phyloP scores from a whole-genome alignment of 305 asterid genomes.

The Fraxinus latifolia region DNA sequence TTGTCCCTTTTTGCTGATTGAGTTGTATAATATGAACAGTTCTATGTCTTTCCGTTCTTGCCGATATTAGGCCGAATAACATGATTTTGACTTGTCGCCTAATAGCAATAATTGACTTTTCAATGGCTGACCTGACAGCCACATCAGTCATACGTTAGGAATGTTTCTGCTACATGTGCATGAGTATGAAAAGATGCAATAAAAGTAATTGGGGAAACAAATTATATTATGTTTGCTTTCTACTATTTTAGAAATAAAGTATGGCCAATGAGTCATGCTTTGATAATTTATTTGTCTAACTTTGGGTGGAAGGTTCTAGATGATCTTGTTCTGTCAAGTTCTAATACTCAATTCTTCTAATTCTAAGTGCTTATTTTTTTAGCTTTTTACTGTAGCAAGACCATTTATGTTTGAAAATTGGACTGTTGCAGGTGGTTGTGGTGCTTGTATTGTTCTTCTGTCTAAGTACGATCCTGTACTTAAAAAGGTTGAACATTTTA shows the following conservation, averaged over 20 bases:
- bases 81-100: not conserved
- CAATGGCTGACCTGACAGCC: not conserved
- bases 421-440: conserved; percentile 67
- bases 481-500: conserved; percentile 42
- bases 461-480: conserved; percentile 52
- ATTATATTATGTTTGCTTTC: not conserved
- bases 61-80: not conserved
- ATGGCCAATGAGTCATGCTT: not conserved
- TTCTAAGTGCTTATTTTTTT: not conserved
- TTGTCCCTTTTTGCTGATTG: not conserved
- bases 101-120: not conserved
- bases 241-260: not conserved
- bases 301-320: not conserved
- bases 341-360: not conserved
- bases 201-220: not conserved
- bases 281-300: not conserved
- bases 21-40: not conserved
- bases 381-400: not conserved
- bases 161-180: not conserved
- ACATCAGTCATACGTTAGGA: not conserved
- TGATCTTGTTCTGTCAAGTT: not conserved
- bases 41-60: not conserved
- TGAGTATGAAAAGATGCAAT: not conserved
- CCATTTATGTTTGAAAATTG: not conserved
- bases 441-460: conserved; percentile 72